A percentile compares a stretch with the other conserved stretches of the same genome.
These are phyloP conservation scores for Coniferiporia weirii DNA, from an alignment of 1,284 basidiomycete genomes.

Conservation along the genomic window DNA sequence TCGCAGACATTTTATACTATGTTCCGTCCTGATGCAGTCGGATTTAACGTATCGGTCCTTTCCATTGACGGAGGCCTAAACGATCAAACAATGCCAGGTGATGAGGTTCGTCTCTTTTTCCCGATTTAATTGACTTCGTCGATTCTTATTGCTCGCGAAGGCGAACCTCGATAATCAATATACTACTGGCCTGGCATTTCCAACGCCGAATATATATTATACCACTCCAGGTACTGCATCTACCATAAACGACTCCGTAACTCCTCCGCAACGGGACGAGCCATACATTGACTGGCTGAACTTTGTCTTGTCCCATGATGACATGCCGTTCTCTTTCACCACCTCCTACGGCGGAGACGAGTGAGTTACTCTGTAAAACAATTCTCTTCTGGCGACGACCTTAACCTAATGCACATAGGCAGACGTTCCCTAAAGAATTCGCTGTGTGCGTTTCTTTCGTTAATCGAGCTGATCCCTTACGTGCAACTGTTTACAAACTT, in stretches of 20 bases:
- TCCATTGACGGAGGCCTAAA: conserved; percentile 29
- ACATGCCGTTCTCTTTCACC: conserved; percentile 23
- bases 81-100: conserved; percentile 26
- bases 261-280: conserved; percentile 32
- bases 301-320: conserved; percentile 18
- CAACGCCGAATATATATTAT: conserved; percentile 29
- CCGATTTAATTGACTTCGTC: conserved; percentile 2
- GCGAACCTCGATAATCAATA: conserved; percentile 32
- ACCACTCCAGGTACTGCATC: conserved; percentile 25
- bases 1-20: conserved; percentile 21
- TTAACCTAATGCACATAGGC: conserved; percentile 1
- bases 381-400: conserved; percentile 20
- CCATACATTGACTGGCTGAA: conserved; percentile 28
- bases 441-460: conserved; percentile 24
- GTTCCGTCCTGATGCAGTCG: conserved; percentile 27
- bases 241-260: conserved; percentile 26
- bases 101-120: conserved; percentile 20
- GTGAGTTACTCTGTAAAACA: conserved; percentile 14
- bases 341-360: conserved; percentile 26
- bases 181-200: conserved; percentile 24
- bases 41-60: conserved; percentile 27
- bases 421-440: conserved; percentile 20
- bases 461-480: background rate
- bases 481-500: conserved; percentile 18
- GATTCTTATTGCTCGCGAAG: conserved; percentile 4